Percentiles rank a stretch among this genome's conserved stretches.
Conservation (phyloP, 1,139 yeast species). For the Kodamaea plutei region DNA sequence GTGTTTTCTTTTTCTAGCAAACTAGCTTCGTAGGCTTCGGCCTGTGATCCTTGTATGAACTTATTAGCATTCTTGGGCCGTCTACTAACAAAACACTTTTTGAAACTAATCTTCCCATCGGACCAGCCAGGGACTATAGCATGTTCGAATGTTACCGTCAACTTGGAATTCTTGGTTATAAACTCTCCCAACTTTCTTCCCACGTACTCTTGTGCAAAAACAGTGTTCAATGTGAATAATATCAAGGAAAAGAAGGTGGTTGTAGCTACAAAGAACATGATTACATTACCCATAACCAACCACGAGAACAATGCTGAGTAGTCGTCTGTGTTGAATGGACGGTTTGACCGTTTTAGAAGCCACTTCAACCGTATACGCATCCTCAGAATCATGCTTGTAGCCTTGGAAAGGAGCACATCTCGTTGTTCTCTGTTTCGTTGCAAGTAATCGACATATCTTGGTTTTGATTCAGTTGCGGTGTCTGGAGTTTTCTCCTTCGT, state of each 20-base stretch:
- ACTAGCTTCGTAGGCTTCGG: conserved; percentile 54
- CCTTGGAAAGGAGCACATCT: conserved; percentile 52
- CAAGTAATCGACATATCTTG: conserved; percentile 2
- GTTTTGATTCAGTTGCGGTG: too few relatives aligned
- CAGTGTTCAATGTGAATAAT: conserved; percentile 77
- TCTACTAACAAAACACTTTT: conserved; percentile 80
- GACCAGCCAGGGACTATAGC: conserved; percentile 96
- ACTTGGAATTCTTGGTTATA: conserved; percentile 79
- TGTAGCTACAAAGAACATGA: conserved; percentile 76
- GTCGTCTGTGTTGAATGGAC: conserved; percentile 85
- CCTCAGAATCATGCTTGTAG: conserved; percentile 48
- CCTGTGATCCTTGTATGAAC: conserved; percentile 72
- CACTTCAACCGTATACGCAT: conserved; percentile 61
- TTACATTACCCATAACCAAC: conserved; percentile 81
- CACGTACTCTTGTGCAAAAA: conserved; percentile 83
- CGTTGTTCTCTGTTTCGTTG: conserved; percentile 22
- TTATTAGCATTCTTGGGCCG: conserved; percentile 59
- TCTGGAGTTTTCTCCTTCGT: conserved; percentile 2
- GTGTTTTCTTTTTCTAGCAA: conserved; percentile 15
- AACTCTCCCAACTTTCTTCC: conserved; percentile 79
- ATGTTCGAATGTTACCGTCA: conserved; percentile 84
- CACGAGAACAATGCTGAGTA: conserved; percentile 86
- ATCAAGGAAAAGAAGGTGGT: conserved; percentile 83
- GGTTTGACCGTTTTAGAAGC: conserved; percentile 51
- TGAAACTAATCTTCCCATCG: conserved; percentile 78